A percentile compares a stretch with the other conserved stretches of the same genome.
Conservation (phyloP, 345 rosid genomes). For the Dimocarpus longan region DNA sequence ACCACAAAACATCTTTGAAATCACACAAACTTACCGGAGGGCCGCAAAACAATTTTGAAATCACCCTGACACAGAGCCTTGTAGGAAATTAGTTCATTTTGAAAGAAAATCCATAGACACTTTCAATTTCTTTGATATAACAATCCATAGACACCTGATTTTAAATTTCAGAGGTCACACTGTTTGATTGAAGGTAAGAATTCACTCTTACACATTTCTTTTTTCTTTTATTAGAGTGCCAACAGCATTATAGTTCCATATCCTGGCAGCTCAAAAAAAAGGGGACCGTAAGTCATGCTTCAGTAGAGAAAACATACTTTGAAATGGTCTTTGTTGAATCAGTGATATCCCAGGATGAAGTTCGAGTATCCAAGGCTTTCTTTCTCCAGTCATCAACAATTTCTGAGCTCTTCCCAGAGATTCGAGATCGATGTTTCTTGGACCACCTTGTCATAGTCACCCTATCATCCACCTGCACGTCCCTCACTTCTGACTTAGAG, state of each 20-base stretch:
- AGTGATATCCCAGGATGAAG: conserved; percentile 69
- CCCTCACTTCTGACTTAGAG: conserved; percentile 64
- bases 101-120: not conserved
- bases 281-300: conserved; percentile 12
- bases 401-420: conserved; percentile 55
- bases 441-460: conserved; percentile 92
- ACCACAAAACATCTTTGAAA: not conserved
- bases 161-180: not conserved
- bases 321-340: conserved; percentile 56
- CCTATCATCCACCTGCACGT: conserved; percentile 86
- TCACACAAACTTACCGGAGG: not conserved
- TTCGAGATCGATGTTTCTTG: conserved; percentile 61
- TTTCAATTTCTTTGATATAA: no score
- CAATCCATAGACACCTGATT: not conserved
- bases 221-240: not conserved
- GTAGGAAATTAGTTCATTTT: not conserved
- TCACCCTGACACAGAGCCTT: not conserved
- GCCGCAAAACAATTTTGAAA: not conserved
- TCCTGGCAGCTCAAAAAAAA: not conserved
- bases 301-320: conserved; percentile 38
- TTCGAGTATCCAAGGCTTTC: conserved; percentile 48
- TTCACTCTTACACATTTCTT: not conserved
- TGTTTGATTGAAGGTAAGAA: not conserved
- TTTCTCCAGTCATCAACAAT: conserved; percentile 72
- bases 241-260: not conserved